Conservation (phyloP, 129 eudicot species). For the Flaveria trinervia region DNA sequence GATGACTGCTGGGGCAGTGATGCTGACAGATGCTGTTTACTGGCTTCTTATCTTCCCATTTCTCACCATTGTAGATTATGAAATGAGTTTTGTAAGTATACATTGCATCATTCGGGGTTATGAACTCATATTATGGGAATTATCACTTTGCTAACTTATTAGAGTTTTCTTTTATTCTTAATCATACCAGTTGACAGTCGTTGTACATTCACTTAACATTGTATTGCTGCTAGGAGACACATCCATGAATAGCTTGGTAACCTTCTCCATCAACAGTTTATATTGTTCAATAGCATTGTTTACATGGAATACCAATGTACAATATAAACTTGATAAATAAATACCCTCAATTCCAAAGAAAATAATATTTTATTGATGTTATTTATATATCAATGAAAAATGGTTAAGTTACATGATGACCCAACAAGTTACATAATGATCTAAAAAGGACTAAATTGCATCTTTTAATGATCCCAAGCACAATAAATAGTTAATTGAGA, state of each 20-base stretch:
- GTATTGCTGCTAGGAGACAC: conserved; percentile 73
- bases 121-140: background rate
- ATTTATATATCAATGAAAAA: background rate
- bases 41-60: conserved; percentile 81
- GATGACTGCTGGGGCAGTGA: conserved; percentile 85
- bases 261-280: background rate
- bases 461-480: background rate
- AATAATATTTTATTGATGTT: background rate
- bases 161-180: conserved; percentile 1
- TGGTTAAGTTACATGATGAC: background rate
- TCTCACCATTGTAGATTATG: conserved; percentile 53
- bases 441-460: background rate
- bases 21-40: conserved; percentile 74
- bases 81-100: conserved; percentile 63
- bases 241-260: conserved; percentile 77
- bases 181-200: conserved; percentile 60
- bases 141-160: conserved; percentile 4
- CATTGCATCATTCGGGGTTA: background rate
- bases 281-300: background rate
- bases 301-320: background rate
- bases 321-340: background rate
- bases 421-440: background rate
- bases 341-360: background rate
- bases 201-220: conserved; percentile 66
- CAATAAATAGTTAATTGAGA: background rate